Percentiles rank a stretch among this genome's conserved stretches.
Conservation (phyloP, 1,139 yeast species). For the Yamadazyma sp. region DNA sequence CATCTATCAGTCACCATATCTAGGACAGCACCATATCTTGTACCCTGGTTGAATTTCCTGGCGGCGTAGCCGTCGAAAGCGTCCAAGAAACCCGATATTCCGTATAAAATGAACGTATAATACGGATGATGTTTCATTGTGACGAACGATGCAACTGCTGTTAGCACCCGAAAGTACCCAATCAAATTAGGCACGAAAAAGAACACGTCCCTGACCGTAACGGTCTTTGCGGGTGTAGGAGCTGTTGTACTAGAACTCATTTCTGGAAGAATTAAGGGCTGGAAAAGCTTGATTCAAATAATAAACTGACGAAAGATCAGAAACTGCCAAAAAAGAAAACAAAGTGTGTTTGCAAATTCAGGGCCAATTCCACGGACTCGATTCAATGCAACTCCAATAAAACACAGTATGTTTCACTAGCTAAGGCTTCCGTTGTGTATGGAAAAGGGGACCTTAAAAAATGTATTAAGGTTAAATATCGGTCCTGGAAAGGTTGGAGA, state of each 20-base stretch:
- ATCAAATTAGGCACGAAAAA: constrained; percentile 87
- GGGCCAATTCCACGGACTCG: no score
- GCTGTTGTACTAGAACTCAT: neutral
- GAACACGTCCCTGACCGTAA: constrained; percentile 54
- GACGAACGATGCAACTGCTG: constrained; percentile 76
- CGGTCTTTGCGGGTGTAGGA: constrained; percentile 6
- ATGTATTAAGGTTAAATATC: no score
- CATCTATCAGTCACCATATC: constrained; percentile 99
- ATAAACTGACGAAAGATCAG: no score
- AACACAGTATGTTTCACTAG: no score
- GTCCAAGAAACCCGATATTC: constrained; percentile 87
- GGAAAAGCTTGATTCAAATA: no score
- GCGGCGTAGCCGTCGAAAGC: constrained; percentile 98
- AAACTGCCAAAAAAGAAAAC: no score
- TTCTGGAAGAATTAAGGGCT: no score
- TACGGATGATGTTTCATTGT: constrained; percentile 85
- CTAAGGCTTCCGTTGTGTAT: no score
- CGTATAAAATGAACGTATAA: constrained; percentile 73
- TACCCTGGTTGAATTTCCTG: constrained; percentile 82
- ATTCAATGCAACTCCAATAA: no score
- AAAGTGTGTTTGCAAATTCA: no score
- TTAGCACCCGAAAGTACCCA: constrained; percentile 80
- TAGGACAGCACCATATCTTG: constrained; percentile 91
- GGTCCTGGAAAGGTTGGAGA: no score
- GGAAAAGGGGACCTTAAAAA: no score